Percentiles rank a stretch among this genome's conserved stretches.
Conservation (phyloP, 176 grass and related monocot species). For the Luzula sylvatica region DNA sequence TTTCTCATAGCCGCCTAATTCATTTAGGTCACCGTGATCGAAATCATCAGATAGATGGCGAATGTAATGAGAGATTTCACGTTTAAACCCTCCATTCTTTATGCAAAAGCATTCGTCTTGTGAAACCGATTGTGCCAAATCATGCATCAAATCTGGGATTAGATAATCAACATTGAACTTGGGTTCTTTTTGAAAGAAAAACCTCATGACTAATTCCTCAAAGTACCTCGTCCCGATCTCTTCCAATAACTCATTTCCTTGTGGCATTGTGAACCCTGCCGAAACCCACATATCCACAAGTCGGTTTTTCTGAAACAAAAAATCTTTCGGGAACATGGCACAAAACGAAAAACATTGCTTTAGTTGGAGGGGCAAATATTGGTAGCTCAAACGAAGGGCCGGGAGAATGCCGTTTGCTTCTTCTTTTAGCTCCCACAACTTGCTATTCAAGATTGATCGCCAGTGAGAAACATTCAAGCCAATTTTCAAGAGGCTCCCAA, state of each 20-base stretch:
- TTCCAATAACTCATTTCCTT: neutral
- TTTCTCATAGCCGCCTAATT: neutral
- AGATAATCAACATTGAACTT: neutral
- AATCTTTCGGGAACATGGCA: slow-evolving; percentile 28
- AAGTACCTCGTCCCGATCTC: slow-evolving; percentile 4
- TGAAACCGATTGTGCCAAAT: slow-evolving; percentile 25
- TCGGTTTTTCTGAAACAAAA: neutral
- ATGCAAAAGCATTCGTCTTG: neutral
- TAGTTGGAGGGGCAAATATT: slow-evolving; percentile 25
- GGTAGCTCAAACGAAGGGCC: slow-evolving; percentile 32
- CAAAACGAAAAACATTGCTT: slow-evolving; percentile 29
- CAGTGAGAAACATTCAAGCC: neutral
- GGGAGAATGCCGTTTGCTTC: slow-evolving; percentile 20
- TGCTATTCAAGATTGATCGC: slow-evolving; percentile 12
- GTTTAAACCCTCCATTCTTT: neutral
- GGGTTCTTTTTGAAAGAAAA: slow-evolving; percentile 1
- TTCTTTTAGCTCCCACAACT: slow-evolving; percentile 22
- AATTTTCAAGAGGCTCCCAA: slow-evolving; percentile 18
- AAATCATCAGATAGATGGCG: slow-evolving; percentile 1
- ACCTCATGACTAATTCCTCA: slow-evolving; percentile 8
- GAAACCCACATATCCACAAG: slow-evolving; percentile 9
- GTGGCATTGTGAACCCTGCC: slow-evolving; percentile 3
- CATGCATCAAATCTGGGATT: slow-evolving; percentile 37
- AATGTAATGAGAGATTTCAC: neutral
- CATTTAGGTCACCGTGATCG: neutral